phyloP scores from a whole-genome alignment of 1,284 basidiomycete species.

The Cryptococcus neoformans region DNA sequence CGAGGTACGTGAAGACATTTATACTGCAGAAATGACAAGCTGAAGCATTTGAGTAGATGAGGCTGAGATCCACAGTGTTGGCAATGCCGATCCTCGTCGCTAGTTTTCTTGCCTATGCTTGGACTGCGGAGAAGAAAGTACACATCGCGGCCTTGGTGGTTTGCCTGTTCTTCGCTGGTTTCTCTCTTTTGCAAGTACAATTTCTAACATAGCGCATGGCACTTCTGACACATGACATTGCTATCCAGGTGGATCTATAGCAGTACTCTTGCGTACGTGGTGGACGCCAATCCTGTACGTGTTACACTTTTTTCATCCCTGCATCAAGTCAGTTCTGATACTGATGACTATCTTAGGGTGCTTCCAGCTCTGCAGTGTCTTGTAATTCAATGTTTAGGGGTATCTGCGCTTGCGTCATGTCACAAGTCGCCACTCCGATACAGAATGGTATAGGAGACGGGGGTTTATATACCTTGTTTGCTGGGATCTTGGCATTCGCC shows the following conservation, averaged over 20 bases:
- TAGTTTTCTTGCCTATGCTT: conserved; percentile 67
- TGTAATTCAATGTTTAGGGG: conserved; percentile 46
- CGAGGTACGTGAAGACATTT: conserved; percentile 55
- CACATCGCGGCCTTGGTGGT: conserved; percentile 61
- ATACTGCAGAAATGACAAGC: neutral
- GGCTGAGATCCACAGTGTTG: conserved; percentile 61
- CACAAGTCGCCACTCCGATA: conserved; percentile 45
- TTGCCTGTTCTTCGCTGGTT: conserved; percentile 61
- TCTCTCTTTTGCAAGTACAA: conserved; percentile 62
- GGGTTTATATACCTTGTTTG: conserved; percentile 71
- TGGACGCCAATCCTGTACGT: conserved; percentile 57
- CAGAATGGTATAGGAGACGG: conserved; percentile 61
- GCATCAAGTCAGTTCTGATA: neutral
- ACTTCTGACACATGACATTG: conserved; percentile 8
- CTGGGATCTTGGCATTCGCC: conserved; percentile 57
- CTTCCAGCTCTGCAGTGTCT: conserved; percentile 38
- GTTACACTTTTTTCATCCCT: conserved; percentile 1
- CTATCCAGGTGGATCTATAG: conserved; percentile 33
- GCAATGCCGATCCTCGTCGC: conserved; percentile 46
- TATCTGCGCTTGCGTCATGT: conserved; percentile 39
- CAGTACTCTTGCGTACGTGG: conserved; percentile 58
- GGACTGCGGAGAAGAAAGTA: conserved; percentile 63
- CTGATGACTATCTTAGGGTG: conserved; percentile 11
- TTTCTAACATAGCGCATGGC: conserved; percentile 51
- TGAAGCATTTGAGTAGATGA: conserved; percentile 56